Evolutionary conservation across 106 monocot genomes (phyloP), one percentile per base, ranked within the genome.

Genomic region (Alisma plantagoaquatica): DNA sequence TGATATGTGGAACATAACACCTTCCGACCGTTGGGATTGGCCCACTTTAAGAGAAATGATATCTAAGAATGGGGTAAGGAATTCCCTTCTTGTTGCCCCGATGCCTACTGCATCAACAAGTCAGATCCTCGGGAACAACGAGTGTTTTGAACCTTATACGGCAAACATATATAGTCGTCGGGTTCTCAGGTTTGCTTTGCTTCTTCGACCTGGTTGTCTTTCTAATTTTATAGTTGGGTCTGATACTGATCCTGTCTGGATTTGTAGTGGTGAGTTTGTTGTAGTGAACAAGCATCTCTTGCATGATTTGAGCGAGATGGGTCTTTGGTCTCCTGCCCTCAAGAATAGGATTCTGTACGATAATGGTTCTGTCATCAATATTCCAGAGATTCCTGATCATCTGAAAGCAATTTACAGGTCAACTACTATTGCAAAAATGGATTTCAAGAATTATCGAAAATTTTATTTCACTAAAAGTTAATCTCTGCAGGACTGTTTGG

Each of bases 101-200:
- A 89, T 96, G 96, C 96, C 96, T 1, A 96, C 96, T 53, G 89
- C 96, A 53, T 96, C 96, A 54, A 96, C 96, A 3, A 96, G 96
- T 50, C 96, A 96, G 52, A 96, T 96, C 56, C 84, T 96, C 23
- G 96, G 96, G 5, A 96, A 96, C 61, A 92, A 92, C 45, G 91
- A 92, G 51, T 92, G 91, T 26, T 92, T 92, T 49, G 86, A 92
- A 61, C 91, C 91, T 12, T 86, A 92, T 57, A 92, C 91, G 17
- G 86, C 92, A 2, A 92, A 86, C 51, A 92, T 92, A 20, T 96
- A 96, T 51, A 96, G 81, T 51, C 78, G 84, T 15, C 71, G 96
- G 48, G 88, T 96, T 48, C 52, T 96, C n/a, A 87, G 83, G 78
- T 83, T 29, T 52, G 35, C 23, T 54, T 53, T 24, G 22, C 15